phyloP scores from a whole-genome alignment of 352 stramenopile genomes.

The Albugo candida region DNA sequence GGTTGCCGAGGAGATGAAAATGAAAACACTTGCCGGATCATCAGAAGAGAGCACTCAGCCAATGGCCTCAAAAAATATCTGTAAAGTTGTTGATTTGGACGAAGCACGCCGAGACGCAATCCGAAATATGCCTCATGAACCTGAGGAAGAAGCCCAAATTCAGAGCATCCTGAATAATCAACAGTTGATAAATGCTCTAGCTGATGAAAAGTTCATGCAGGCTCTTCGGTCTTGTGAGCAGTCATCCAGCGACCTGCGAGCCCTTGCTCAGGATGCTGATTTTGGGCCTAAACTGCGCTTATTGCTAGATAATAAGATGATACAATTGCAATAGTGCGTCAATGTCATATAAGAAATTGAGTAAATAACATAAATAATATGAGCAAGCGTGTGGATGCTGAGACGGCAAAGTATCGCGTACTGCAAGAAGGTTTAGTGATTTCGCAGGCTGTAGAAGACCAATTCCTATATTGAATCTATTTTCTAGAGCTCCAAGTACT shows the following conservation, averaged over 20 bases:
- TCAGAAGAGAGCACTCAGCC: conserved; percentile 1
- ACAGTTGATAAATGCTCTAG: conserved; percentile 35
- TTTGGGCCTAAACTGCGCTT: conserved; percentile 31
- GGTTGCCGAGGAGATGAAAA: not conserved
- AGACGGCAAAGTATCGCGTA: conserved; percentile 78
- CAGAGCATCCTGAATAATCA: conserved; percentile 43
- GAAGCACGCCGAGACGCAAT: conserved; percentile 29
- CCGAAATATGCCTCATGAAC: conserved; percentile 26
- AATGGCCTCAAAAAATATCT: conserved; percentile 2
- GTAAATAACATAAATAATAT: conserved; percentile 2
- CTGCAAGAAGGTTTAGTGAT: conserved; percentile 68
- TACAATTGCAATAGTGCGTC: conserved; percentile 20
- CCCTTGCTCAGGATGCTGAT: conserved; percentile 18
- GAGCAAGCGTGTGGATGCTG: conserved; percentile 70
- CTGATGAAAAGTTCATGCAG: conserved; percentile 36
- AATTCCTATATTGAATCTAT: not conserved
- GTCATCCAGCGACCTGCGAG: conserved; percentile 19
- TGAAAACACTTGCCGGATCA: not conserved
- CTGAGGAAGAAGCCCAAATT: conserved; percentile 44
- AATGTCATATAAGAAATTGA: conserved; percentile 1
- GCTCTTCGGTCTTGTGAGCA: conserved; percentile 22
- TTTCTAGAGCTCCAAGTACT: conserved; percentile 57
- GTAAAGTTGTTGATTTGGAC: conserved; percentile 40
- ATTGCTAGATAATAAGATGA: conserved; percentile 30
- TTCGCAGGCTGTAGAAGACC: no score